Conservation (phyloP, 2,329 filamentous ascomycete species). For the Chrysosporium keratinophilum region DNA sequence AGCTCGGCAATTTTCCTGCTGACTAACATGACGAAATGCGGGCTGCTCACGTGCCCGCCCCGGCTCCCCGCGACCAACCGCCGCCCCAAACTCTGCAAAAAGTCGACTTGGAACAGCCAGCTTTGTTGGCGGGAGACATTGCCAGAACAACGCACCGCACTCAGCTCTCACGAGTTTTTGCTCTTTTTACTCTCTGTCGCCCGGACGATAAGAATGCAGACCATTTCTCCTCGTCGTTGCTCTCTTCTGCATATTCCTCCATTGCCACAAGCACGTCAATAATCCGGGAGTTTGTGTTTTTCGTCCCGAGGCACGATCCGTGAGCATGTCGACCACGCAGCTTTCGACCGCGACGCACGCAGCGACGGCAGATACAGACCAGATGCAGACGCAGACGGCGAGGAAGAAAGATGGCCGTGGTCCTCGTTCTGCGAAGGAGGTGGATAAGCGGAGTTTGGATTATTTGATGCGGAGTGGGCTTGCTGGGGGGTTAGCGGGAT, state of each 20-base stretch:
- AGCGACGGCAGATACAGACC: slow-evolving; percentile 2
- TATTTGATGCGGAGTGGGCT: slow-evolving; percentile 76
- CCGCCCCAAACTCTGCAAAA: not conserved
- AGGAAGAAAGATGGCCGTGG: slow-evolving; percentile 1
- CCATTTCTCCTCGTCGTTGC: not conserved
- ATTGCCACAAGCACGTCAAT: not conserved
- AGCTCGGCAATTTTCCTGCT: not conserved
- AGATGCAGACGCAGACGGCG: not conserved
- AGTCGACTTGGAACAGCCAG: too few relatives aligned
- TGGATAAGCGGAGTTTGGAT: slow-evolving; percentile 64
- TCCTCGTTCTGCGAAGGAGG: slow-evolving; percentile 17
- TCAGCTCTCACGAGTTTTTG: too few relatives aligned
- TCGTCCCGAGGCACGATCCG: slow-evolving; percentile 13
- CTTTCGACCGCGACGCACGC: not conserved
- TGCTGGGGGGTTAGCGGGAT: slow-evolving; percentile 83
- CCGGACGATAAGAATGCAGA: not conserved
- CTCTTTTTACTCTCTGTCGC: too few relatives aligned
- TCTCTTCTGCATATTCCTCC: not conserved
- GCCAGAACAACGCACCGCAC: too few relatives aligned
- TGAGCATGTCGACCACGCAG: not conserved
- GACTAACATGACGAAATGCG: slow-evolving; percentile 10
- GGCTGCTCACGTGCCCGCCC: not conserved
- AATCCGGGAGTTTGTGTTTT: not conserved
- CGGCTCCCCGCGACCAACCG: slow-evolving; percentile 9
- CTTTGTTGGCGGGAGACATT: too few relatives aligned